Conservation (phyloP, 352 stramenopile genomes). For the Halophytophthora polymorphica region DNA sequence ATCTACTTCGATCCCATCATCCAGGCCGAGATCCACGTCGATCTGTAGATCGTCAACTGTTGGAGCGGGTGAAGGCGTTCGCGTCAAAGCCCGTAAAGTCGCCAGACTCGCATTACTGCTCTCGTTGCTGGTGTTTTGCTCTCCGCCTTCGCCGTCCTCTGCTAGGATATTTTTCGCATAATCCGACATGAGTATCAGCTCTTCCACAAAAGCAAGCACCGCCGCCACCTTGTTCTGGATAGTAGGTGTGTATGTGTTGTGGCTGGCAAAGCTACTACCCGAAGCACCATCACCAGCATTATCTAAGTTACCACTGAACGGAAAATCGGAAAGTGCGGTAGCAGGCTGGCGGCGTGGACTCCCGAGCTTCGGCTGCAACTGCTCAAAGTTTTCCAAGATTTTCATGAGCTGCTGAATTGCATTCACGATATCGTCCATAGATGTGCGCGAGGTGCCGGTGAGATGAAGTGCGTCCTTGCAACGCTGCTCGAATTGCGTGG, state of each 20-base stretch:
- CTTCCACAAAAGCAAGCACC: conserved; percentile 53
- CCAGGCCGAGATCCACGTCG: conserved; percentile 15
- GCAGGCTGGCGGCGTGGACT: conserved; percentile 16
- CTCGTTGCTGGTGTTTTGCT: conserved; percentile 24
- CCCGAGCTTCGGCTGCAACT: conserved; percentile 29
- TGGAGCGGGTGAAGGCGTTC: conserved; percentile 27
- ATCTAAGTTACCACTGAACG: background rate
- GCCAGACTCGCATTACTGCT: conserved; percentile 46
- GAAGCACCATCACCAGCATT: background rate
- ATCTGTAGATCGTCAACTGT: conserved; percentile 21
- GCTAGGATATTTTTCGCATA: conserved; percentile 62
- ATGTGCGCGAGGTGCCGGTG: conserved; percentile 1
- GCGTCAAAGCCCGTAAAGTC: conserved; percentile 21
- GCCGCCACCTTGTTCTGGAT: conserved; percentile 33
- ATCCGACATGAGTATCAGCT: conserved; percentile 50
- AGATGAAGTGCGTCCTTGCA: conserved; percentile 24
- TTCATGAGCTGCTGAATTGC: conserved; percentile 40
- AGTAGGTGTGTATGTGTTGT: conserved; percentile 7
- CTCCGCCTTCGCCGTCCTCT: conserved; percentile 32
- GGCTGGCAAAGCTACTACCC: background rate
- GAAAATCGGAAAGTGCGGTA: background rate
- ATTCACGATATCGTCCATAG: conserved; percentile 20
- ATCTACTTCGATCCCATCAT: conserved; percentile 5
- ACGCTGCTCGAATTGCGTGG: conserved; percentile 17
- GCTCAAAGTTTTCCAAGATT: conserved; percentile 36